Conservation (phyloP, 768 basidiomycete genomes). For the Tylopilus felleus region DNA sequence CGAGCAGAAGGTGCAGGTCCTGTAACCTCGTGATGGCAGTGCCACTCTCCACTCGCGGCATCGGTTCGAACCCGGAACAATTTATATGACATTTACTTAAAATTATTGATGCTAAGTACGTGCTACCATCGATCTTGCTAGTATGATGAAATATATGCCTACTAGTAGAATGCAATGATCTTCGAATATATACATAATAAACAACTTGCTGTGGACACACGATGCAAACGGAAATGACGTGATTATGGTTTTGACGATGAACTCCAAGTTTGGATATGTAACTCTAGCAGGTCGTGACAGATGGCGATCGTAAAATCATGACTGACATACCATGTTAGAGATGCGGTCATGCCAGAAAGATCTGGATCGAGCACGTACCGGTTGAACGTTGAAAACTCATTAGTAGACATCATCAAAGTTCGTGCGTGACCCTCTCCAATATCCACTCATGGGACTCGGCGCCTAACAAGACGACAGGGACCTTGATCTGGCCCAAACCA, state of each 20-base stretch:
- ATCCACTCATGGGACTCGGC: conserved; percentile 7
- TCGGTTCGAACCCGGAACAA: neutral
- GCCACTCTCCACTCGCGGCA: no score
- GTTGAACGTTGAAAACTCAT: neutral
- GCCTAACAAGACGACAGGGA: conserved; percentile 9
- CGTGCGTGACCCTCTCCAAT: conserved; percentile 2
- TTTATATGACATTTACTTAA: neutral
- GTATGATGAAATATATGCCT: neutral
- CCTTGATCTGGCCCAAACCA: conserved; percentile 16
- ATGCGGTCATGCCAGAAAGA: neutral
- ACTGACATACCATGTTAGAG: neutral
- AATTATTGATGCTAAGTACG: neutral
- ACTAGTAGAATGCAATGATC: neutral
- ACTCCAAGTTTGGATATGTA: neutral
- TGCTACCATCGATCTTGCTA: neutral
- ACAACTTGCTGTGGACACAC: neutral
- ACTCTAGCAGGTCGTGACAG: neutral
- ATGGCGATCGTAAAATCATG: neutral
- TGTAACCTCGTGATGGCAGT: no score
- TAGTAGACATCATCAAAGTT: neutral
- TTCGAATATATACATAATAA: neutral
- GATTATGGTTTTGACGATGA: neutral
- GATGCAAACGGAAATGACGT: no score
- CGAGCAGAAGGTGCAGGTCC: no score
- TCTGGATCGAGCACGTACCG: neutral